Base-by-base conservation (phyloP, 2,329 filamentous ascomycete genomes). In the Didymella sp. region DNA sequence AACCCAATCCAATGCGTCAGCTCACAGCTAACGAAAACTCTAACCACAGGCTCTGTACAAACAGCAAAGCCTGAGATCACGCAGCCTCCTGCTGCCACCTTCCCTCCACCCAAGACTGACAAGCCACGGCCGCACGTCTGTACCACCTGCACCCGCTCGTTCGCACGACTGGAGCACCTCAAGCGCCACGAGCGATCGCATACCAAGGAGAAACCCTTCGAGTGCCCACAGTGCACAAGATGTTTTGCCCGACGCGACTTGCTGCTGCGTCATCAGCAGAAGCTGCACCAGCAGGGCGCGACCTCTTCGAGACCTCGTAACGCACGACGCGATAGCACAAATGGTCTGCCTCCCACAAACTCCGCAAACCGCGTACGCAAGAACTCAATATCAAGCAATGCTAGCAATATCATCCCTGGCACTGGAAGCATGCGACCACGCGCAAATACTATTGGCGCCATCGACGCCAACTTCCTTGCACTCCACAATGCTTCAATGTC, bases 131-230 rank as follows among this genome's bases (percentile, higher is more conserved):
- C 95, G 63, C 95, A 99, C 78, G 88, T 96, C 59, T 99, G 95
- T 80, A 87, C 83, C 37, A 98, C 93, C 44, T 99, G 95, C 77
- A 86, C 88, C 70, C 88, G 95, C 64, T 96, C 91, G 28, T 99
- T 99, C 76, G 95, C 95, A 56, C 88, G 95, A 59, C 81, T 99
- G 68, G 95, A 99, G 79, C 95, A 99, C 76, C 81, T 99, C 66
- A 99, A 99, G 81, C 89, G 95, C 59, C 95, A 99, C 78, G 95
- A 98, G 79, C 87, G 95, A 61, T 96, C 92, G n/a, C 93, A 97
- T 75, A 97, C 93, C 41, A 97, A 99, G 77, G 93, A 99, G 80
- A 99, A 99, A 82, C 95, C 95, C 1, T 99, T 99, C 70, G 92
- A 97, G 78, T 99, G 95, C 71, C 91, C 92, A 25, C 92, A 98